A percentile compares a stretch with the other conserved stretches of the same genome.
phyloP scores from a whole-genome alignment of 2,329 filamentous ascomycete species.

The Hypoxylon sp. region DNA sequence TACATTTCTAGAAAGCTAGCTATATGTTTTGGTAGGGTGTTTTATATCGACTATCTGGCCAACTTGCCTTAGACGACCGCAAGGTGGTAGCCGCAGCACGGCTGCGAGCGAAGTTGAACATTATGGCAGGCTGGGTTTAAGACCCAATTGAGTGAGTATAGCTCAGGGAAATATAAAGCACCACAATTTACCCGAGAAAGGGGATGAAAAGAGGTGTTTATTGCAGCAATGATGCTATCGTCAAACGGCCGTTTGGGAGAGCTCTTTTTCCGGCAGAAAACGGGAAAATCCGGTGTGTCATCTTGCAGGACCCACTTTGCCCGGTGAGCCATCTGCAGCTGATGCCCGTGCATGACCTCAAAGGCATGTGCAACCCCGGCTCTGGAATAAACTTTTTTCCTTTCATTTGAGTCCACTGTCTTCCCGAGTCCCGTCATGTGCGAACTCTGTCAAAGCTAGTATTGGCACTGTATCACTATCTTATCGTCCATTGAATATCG shows the following conservation, averaged over 20 bases:
- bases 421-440: constrained; percentile 1
- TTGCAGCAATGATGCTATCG: constrained; percentile 37
- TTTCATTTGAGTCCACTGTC: too few species aligned
- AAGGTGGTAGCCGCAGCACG: constrained; percentile 85
- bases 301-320: constrained; percentile 30
- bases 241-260: constrained; percentile 44
- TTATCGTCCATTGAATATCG: constrained; percentile 30
- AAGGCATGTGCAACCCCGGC: constrained; percentile 30
- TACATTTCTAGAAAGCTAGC: constrained; percentile 37
- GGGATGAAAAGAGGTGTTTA: constrained; percentile 30
- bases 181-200: constrained; percentile 18
- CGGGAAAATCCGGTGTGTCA: constrained; percentile 44
- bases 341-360: constrained; percentile 40
- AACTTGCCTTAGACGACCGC: constrained; percentile 80
- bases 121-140: constrained; percentile 60
- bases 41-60: constrained; percentile 34
- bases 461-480: constrained; percentile 30
- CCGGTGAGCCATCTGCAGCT: constrained; percentile 33
- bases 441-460: not conserved
- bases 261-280: constrained; percentile 47
- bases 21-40: constrained; percentile 37
- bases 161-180: constrained; percentile 15
- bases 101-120: constrained; percentile 91
- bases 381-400: constrained; percentile 25
- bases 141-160: constrained; percentile 37